These are phyloP conservation scores for Mallotus nudiflorus DNA, from an alignment of 345 rosid species.

Conservation along the genomic window DNA sequence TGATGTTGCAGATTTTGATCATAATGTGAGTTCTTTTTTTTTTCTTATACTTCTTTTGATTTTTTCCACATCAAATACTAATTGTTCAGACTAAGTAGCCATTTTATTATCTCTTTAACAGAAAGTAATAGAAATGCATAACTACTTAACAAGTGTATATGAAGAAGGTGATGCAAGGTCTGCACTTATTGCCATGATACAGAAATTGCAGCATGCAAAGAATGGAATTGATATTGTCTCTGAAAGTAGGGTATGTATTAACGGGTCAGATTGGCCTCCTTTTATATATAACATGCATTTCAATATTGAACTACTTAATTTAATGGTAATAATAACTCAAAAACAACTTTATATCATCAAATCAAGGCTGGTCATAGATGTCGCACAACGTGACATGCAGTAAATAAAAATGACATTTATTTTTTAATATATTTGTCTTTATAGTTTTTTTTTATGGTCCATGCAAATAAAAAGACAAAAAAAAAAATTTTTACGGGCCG, in stretches of 20 bases:
- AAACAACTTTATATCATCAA: no score
- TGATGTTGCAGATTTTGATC: conserved; percentile 81
- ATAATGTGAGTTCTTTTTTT: conserved; percentile 40
- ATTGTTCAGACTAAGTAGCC: neutral
- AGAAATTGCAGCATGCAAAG: conserved; percentile 90
- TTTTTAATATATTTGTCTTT: no score
- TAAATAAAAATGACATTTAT: no score
- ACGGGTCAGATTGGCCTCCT: no score
- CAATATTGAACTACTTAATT: no score
- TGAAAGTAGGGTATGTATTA: conserved; percentile 64
- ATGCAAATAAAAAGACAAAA: no score
- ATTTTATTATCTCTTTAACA: conserved; percentile 21
- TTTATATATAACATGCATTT: no score
- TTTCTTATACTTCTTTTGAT: neutral
- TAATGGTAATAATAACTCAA: no score
- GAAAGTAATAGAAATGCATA: conserved; percentile 96
- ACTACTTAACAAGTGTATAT: conserved; percentile 90
- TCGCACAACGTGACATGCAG: no score
- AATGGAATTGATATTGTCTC: conserved; percentile 91
- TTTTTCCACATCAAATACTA: neutral
- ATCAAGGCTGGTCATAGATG: no score
- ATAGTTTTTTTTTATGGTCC: no score
- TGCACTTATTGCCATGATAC: conserved; percentile 91
- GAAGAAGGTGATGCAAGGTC: conserved; percentile 99
- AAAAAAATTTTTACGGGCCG: no score